These are phyloP conservation scores for Neurospora sp. DNA, from an alignment of 495 filamentous ascomycete genomes.

Conservation along the genomic window DNA sequence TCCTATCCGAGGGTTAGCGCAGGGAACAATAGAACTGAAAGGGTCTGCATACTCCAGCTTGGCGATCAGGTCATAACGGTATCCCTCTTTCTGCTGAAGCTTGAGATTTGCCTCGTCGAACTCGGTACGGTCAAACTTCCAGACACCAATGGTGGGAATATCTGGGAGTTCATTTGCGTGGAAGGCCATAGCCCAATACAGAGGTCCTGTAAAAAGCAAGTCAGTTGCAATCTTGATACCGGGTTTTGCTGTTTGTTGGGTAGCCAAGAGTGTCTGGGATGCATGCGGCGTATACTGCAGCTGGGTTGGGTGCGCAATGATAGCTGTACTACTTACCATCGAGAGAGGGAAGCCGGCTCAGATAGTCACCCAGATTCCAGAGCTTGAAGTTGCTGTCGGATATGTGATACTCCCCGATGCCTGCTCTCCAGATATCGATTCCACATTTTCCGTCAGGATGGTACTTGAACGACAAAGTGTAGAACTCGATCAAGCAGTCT, in stretches of 20 bases:
- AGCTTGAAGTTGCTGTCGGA: slow-evolving; percentile 3
- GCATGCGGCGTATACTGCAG: not conserved
- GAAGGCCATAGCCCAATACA: slow-evolving; percentile 13
- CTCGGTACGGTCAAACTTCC: slow-evolving; percentile 9
- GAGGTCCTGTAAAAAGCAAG: not conserved
- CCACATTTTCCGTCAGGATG: slow-evolving; percentile 2
- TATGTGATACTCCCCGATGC: slow-evolving; percentile 3
- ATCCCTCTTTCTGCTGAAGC: slow-evolving; percentile 7
- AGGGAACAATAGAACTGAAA: not conserved
- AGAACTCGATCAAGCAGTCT: slow-evolving; percentile 12
- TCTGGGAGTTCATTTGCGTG: slow-evolving; percentile 6
- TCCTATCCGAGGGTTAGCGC: not conserved
- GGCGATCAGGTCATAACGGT: slow-evolving; percentile 3
- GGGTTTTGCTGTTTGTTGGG: not conserved
- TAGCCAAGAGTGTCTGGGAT: not conserved
- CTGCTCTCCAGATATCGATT: slow-evolving; percentile 17
- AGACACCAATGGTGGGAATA: slow-evolving; percentile 8
- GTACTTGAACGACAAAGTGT: slow-evolving; percentile 13
- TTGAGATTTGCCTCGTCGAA: slow-evolving; percentile 13
- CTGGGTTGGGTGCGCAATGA: not conserved
- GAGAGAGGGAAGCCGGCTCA: slow-evolving; percentile 10
- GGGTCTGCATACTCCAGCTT: slow-evolving; percentile 2
- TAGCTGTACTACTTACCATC: slow-evolving; percentile 4
- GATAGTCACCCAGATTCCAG: slow-evolving; percentile 17
- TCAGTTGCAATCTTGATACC: too few relatives aligned